Evolutionary conservation across 768 basidiomycete genomes (phyloP).

Genomic region (Macrolepiota albuminosa): DNA sequence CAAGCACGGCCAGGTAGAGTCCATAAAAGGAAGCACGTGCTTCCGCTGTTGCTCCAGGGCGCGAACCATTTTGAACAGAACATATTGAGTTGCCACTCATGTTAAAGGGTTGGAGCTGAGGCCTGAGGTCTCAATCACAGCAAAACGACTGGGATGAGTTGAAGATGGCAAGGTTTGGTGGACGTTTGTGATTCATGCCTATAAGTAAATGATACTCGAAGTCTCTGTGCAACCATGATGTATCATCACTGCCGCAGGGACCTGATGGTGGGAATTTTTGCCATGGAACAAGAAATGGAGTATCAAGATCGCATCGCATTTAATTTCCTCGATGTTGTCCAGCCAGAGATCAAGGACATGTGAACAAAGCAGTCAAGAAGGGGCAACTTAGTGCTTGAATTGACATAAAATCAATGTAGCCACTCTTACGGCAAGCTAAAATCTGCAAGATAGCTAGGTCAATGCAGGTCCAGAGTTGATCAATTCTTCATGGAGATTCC

Average conservation of each 20-base stretch:
- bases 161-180: not conserved
- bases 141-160: not conserved
- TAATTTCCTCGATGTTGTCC: not conserved
- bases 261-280: not conserved
- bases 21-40: slow-evolving; percentile 31
- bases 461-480: not conserved
- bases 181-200: not conserved
- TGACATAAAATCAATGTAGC: not conserved
- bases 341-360: not conserved
- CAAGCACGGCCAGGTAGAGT: slow-evolving; percentile 24
- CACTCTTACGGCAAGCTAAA: not conserved
- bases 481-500: not conserved
- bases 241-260: not conserved
- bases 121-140: not conserved
- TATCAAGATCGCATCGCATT: not conserved
- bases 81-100: not conserved
- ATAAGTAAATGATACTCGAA: not conserved
- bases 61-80: not conserved
- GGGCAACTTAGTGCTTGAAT: not conserved
- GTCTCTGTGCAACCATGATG: not conserved
- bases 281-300: not conserved
- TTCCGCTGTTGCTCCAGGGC: not conserved
- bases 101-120: not conserved
- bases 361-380: not conserved
- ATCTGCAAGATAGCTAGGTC: not conserved